phyloP scores from a whole-genome alignment of 352 stramenopile species.

The Achlya hypogyna region DNA sequence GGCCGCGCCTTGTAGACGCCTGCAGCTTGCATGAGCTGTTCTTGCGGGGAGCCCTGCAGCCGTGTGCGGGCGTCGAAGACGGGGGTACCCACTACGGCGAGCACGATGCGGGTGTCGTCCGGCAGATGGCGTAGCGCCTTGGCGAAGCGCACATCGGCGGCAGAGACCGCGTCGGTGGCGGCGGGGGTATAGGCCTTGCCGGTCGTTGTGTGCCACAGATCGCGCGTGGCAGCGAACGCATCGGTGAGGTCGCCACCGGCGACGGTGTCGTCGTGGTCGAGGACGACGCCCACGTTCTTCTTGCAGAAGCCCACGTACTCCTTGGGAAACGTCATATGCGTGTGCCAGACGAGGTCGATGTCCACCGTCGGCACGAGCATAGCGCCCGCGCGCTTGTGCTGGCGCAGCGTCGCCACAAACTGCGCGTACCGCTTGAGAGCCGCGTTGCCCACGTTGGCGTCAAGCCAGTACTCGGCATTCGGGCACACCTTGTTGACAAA shows the following conservation, averaged over 20 bases:
- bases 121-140: background rate
- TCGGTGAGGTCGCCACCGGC: background rate
- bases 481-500: slow-evolving; percentile 14
- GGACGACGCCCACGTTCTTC: background rate
- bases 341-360: slow-evolving; percentile 18
- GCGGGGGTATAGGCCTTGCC: background rate
- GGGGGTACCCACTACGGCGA: background rate
- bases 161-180: background rate
- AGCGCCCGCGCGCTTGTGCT: background rate
- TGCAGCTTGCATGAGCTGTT: background rate
- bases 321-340: background rate
- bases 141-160: background rate
- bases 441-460: background rate
- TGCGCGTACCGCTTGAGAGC: slow-evolving; percentile 5
- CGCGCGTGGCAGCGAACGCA: background rate
- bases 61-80: background rate
- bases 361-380: slow-evolving; percentile 16
- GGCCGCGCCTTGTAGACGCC: background rate
- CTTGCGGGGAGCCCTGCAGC: background rate
- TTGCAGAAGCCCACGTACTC: slow-evolving; percentile 1
- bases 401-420: background rate
- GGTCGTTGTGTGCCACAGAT: background rate
- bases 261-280: slow-evolving; percentile 12
- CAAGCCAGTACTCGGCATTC: slow-evolving; percentile 6
- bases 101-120: background rate